Percentiles rank a stretch among this genome's conserved stretches.
These are phyloP conservation scores for Suhomyces vadensis DNA, from an alignment of 805 yeast genomes.

Conservation along the genomic window DNA sequence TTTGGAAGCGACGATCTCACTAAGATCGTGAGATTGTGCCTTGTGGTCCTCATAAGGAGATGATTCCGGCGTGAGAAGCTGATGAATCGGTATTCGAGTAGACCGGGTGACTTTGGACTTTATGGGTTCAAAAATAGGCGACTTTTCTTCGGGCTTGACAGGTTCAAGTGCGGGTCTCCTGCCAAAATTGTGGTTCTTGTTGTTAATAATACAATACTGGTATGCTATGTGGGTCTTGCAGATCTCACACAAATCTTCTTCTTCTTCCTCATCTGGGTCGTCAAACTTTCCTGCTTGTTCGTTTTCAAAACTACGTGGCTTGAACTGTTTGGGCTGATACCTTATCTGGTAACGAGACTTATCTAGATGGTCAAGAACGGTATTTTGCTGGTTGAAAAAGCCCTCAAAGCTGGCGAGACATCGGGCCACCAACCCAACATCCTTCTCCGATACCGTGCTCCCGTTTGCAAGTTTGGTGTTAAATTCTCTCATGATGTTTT, in stretches of 20 bases:
- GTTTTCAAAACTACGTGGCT: slow-evolving; percentile 19
- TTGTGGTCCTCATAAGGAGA: slow-evolving; percentile 29
- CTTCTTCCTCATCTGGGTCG: slow-evolving; percentile 26
- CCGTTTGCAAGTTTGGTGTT: slow-evolving; percentile 16
- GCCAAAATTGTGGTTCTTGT: slow-evolving; percentile 18
- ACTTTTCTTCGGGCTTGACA: neutral
- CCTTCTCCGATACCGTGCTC: neutral
- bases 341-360: slow-evolving; percentile 14
- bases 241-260: slow-evolving; percentile 48
- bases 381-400: slow-evolving; percentile 21
- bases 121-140: neutral
- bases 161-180: neutral
- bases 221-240: slow-evolving; percentile 52
- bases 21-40: neutral
- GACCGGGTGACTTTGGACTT: neutral
- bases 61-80: slow-evolving; percentile 39
- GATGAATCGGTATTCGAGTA: slow-evolving; percentile 19
- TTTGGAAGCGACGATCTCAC: slow-evolving; percentile 1
- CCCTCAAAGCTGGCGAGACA: slow-evolving; percentile 33
- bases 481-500: slow-evolving; percentile 42
- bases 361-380: slow-evolving; percentile 19
- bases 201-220: slow-evolving; percentile 46
- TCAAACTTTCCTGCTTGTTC: slow-evolving; percentile 19
- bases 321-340: slow-evolving; percentile 15
- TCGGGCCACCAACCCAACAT: slow-evolving; percentile 21